Conservation (phyloP, 352 stramenopile species). For the Saprolegnia diclina region DNA sequence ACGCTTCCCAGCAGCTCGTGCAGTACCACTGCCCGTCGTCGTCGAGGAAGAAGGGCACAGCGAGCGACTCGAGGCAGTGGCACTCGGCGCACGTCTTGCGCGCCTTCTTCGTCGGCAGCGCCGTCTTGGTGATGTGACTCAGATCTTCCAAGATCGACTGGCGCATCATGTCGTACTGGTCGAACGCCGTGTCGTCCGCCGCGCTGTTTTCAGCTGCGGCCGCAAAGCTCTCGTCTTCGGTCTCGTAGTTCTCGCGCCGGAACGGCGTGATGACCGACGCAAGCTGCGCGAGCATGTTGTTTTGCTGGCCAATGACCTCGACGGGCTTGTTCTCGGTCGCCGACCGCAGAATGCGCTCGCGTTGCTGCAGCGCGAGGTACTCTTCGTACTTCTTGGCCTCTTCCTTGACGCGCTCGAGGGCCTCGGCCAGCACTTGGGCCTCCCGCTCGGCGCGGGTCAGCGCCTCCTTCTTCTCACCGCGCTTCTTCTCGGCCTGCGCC, state of each 20-base stretch:
- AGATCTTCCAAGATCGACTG: slow-evolving; percentile 70
- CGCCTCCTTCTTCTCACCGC: slow-evolving; percentile 48
- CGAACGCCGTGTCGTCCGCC: neutral
- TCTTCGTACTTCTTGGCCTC: slow-evolving; percentile 84
- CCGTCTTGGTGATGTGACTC: slow-evolving; percentile 73
- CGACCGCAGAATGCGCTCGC: slow-evolving; percentile 56
- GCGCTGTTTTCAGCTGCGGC: neutral
- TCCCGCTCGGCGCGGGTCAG: slow-evolving; percentile 63
- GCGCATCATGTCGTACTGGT: slow-evolving; percentile 38
- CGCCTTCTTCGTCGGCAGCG: slow-evolving; percentile 55
- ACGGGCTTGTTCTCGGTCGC: slow-evolving; percentile 68
- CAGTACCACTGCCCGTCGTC: slow-evolving; percentile 83
- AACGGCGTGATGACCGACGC: slow-evolving; percentile 61
- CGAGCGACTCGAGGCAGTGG: slow-evolving; percentile 48
- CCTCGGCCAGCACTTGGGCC: slow-evolving; percentile 68
- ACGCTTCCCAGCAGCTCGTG: slow-evolving; percentile 85
- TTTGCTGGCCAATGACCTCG: slow-evolving; percentile 71
- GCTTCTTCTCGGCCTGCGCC: slow-evolving; percentile 41
- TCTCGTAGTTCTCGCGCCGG: slow-evolving; percentile 53
- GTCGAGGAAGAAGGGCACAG: slow-evolving; percentile 39
- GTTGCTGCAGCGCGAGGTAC: slow-evolving; percentile 63
- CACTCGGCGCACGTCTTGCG: slow-evolving; percentile 79
- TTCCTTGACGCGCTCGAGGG: slow-evolving; percentile 74
- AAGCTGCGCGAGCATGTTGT: slow-evolving; percentile 77
- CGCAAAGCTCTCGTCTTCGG: neutral